Evolutionary conservation across 306 rosid species (phyloP).

Genomic region (Pueraria montana): DNA sequence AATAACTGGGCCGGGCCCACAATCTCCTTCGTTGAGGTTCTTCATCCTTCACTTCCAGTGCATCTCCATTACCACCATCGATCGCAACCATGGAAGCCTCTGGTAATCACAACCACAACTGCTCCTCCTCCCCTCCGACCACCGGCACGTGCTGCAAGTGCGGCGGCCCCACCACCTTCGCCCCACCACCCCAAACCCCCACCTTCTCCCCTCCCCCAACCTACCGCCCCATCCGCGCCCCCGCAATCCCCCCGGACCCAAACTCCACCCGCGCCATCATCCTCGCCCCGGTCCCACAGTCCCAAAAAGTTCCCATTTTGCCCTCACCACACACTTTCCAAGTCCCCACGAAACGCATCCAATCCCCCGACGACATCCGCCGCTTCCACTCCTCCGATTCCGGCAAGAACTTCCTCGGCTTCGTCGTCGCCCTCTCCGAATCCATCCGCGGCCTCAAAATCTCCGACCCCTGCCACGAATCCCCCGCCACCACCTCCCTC

Average conservation of each 20-base stretch:
- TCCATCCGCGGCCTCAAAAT: slow-evolving; percentile 74
- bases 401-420: slow-evolving; percentile 80
- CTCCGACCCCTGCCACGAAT: slow-evolving; percentile 73
- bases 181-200: slow-evolving; percentile 62
- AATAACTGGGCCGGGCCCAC: too few relatives aligned
- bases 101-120: slow-evolving; percentile 45
- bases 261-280: slow-evolving; percentile 76
- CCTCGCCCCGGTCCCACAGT: slow-evolving; percentile 85
- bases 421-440: slow-evolving; percentile 86
- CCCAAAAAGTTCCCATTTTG: slow-evolving; percentile 68
- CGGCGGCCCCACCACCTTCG: slow-evolving; percentile 74
- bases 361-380: slow-evolving; percentile 73
- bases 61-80: neutral
- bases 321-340: slow-evolving; percentile 68
- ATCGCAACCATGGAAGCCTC: neutral
- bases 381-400: slow-evolving; percentile 72
- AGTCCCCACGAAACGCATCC: slow-evolving; percentile 74
- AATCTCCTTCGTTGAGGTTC: too few relatives aligned
- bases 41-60: too few relatives aligned
- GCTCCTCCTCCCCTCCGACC: slow-evolving; percentile 42
- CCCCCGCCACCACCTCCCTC: slow-evolving; percentile 53
- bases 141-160: slow-evolving; percentile 79
- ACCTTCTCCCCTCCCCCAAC: slow-evolving; percentile 76
- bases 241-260: slow-evolving; percentile 81
- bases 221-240: slow-evolving; percentile 92